These are phyloP conservation scores for Boletus rubescentipes DNA, from an alignment of 768 basidiomycete genomes.

Conservation along the genomic window DNA sequence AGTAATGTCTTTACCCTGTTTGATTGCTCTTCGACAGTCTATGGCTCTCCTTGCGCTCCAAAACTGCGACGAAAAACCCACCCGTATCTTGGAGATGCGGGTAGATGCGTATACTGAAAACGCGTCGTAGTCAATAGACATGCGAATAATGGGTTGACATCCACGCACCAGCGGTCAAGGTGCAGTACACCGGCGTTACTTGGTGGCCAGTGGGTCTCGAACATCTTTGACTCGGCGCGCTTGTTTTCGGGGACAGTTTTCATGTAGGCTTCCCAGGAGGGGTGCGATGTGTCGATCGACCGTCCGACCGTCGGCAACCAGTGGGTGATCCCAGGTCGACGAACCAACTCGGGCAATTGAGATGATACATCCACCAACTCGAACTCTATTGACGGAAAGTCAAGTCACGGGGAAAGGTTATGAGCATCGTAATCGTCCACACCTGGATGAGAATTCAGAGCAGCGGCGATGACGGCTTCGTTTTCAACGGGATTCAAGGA, in stretches of 20 bases:
- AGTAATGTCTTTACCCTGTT: constrained; percentile 10
- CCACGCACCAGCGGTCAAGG: constrained; percentile 69
- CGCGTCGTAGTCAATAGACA: neutral
- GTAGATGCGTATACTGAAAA: constrained; percentile 76
- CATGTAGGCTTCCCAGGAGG: constrained; percentile 61
- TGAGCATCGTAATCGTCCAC: neutral
- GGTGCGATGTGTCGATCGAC: constrained; percentile 47
- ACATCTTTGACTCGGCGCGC: constrained; percentile 57
- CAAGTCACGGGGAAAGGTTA: neutral
- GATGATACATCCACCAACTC: constrained; percentile 75
- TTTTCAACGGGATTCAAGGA: constrained; percentile 97
- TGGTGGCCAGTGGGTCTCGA: constrained; percentile 80
- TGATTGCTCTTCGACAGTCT: constrained; percentile 5
- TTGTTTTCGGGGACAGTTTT: constrained; percentile 48
- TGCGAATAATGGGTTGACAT: neutral
- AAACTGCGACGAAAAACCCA: constrained; percentile 94
- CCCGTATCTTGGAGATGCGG: constrained; percentile 97
- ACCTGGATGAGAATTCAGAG: constrained; percentile 72
- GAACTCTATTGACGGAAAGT: constrained; percentile 48
- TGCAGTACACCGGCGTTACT: constrained; percentile 56
- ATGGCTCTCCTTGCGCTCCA: constrained; percentile 49
- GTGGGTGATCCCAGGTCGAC: constrained; percentile 68
- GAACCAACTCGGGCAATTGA: constrained; percentile 67
- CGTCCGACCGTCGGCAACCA: constrained; percentile 79
- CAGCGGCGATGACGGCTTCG: constrained; percentile 91